A percentile compares a stretch with the other conserved stretches of the same genome.
Evolutionary conservation across 2,329 filamentous ascomycete species (phyloP).

Genomic region (Diaporthe eres): DNA sequence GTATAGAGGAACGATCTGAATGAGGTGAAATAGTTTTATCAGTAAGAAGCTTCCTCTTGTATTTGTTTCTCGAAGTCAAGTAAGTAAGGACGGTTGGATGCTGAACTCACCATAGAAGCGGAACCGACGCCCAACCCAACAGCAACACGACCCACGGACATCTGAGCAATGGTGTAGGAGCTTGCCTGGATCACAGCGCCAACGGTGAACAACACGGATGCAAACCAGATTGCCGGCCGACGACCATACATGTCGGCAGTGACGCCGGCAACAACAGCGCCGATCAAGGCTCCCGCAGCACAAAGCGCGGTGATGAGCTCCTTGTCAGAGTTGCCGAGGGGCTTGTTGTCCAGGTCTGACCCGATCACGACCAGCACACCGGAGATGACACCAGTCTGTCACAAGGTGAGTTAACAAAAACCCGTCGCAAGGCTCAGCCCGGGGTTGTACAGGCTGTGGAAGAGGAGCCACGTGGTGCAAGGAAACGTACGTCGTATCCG

Average conservation of each 20-base stretch:
- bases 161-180: conserved; percentile 12
- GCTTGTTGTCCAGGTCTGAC: conserved; percentile 54
- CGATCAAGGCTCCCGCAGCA: conserved; percentile 62
- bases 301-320: conserved; percentile 67
- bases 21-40: background rate
- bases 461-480: no score
- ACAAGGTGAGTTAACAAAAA: background rate
- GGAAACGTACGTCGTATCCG: conserved; percentile 54
- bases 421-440: background rate
- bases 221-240: conserved; percentile 57
- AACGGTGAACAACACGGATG: conserved; percentile 55
- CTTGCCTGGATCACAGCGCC: conserved; percentile 7
- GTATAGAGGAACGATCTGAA: conserved; percentile 58
- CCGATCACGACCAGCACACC: conserved; percentile 58
- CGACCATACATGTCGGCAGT: conserved; percentile 56
- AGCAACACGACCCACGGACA: conserved; percentile 10
- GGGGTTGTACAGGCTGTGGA: background rate
- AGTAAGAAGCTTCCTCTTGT: background rate
- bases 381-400: conserved; percentile 57
- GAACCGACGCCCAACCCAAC: conserved; percentile 20
- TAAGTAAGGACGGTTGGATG: no score
- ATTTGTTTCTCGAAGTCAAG: background rate
- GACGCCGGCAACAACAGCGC: conserved; percentile 55
- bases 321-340: conserved; percentile 58
- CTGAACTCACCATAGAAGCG: conserved; percentile 2